These are phyloP conservation scores for Collybiopsis confluens DNA, from an alignment of 768 basidiomycete genomes.

Conservation along the genomic window DNA sequence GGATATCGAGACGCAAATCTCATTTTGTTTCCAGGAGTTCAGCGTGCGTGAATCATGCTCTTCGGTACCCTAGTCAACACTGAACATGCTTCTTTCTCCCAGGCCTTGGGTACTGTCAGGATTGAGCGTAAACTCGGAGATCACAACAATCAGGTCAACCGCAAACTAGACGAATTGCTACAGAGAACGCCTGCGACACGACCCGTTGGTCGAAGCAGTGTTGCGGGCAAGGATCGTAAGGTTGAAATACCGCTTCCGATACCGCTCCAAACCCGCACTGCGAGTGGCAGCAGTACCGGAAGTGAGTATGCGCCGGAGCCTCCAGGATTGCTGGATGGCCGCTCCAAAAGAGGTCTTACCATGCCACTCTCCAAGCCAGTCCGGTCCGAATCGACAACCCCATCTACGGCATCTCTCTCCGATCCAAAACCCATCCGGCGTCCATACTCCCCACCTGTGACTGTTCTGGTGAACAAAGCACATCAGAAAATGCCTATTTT, in stretches of 20 bases:
- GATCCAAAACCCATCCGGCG: background rate
- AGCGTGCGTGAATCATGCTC: background rate
- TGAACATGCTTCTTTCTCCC: background rate
- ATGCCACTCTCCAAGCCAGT: background rate
- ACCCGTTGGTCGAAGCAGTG: background rate
- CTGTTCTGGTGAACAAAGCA: background rate
- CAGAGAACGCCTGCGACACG: background rate
- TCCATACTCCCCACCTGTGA: background rate
- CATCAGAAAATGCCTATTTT: background rate
- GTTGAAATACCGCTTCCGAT: background rate
- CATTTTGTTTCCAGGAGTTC: conserved; percentile 10
- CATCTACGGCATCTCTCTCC: background rate
- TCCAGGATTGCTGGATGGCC: background rate
- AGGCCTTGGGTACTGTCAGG: conserved; percentile 5
- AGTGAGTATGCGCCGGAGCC: background rate
- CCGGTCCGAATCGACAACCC: background rate
- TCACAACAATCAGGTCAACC: conserved; percentile 8
- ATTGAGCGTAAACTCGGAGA: conserved; percentile 9
- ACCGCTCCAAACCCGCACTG: background rate
- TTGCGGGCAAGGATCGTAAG: background rate
- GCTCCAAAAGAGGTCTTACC: background rate
- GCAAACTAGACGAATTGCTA: conserved; percentile 10
- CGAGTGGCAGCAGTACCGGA: background rate
- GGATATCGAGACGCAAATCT: conserved; percentile 9
- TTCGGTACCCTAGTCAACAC: background rate